Evolutionary conservation across 768 basidiomycete genomes (phyloP).

Genomic region (Obba rivulosa): DNA sequence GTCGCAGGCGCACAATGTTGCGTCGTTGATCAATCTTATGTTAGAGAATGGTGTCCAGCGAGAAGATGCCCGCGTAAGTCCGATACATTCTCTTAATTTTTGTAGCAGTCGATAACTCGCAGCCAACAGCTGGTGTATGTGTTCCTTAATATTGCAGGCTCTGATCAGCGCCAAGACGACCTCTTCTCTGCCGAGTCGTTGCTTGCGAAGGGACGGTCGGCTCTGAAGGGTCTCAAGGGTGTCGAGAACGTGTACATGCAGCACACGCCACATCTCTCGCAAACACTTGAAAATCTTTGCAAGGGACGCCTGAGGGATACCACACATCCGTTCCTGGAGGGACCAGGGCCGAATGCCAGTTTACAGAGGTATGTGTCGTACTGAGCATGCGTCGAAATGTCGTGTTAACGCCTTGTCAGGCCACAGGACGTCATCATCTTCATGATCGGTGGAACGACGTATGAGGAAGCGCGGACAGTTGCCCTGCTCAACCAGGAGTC

Average conservation of each 20-base stretch:
- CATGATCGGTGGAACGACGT: conserved; percentile 94
- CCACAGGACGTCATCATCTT: conserved; percentile 96
- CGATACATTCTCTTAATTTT: neutral
- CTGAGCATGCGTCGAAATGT: neutral
- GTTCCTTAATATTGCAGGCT: conserved; percentile 86
- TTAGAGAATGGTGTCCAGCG: conserved; percentile 69
- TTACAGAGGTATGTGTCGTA: conserved; percentile 54
- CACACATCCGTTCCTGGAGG: conserved; percentile 85
- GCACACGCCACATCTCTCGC: conserved; percentile 87
- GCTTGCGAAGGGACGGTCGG: conserved; percentile 89
- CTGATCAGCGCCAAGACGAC: conserved; percentile 96
- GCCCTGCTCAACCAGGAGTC: conserved; percentile 84
- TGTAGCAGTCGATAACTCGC: conserved; percentile 6
- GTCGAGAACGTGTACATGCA: conserved; percentile 99
- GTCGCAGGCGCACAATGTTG: conserved; percentile 74
- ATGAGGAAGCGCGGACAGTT: conserved; percentile 87
- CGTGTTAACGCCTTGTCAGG: conserved; percentile 34
- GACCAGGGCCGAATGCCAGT: conserved; percentile 59
- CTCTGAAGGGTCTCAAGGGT: conserved; percentile 95
- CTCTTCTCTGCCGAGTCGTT: conserved; percentile 94
- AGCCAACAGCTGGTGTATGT: conserved; percentile 79
- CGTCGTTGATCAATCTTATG: conserved; percentile 67
- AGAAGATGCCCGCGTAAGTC: conserved; percentile 66
- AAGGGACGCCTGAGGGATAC: conserved; percentile 83
- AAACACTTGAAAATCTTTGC: conserved; percentile 86